Evolutionary conservation across 352 stramenopile genomes (phyloP), one percentile per base, ranked within the genome.

Genomic region (Pythium dissotocum): DNA sequence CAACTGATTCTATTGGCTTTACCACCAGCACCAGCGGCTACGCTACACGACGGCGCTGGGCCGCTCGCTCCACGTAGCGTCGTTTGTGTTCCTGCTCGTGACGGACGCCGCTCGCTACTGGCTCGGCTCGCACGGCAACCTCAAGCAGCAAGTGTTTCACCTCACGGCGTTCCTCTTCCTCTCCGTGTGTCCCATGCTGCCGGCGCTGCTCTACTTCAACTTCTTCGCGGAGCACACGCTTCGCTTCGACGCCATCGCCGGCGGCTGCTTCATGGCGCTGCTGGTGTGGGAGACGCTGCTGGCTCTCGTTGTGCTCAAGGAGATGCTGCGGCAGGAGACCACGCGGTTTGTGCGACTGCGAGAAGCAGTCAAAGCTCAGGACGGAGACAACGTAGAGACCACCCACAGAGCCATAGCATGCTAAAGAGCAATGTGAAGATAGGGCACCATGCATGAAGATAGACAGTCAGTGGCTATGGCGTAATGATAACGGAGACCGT

Each of bases 101-200:
- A 69, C 83, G 38, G 83, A 90, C 48, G 64, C 72, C 0, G 72
- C 70, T 40, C 83, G 83, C 18, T 89, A 87, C 64, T 87, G 78
- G 54, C 71, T 92, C 52, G 82, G 82, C 6, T 85, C 77, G 26
- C 67, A 73, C 44, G 83, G 83, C 26, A 90, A 89, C 44, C 67
- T 90, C 53, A 76, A 73, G 33, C 66, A 69, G 16, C 79, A 89
- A 30, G 83, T 91, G 55, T 88, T 89, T 57, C 77, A 85, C 13
- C 69, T 91, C 55, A 85, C 81, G 14, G 81, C 78, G 24, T 91
- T 90, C 54, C 73, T 90, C 61, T 88, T 92, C 61, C 63, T 92
- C 48, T 84, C 83, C 18, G 63, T 83, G 36, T 92, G 84, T 46
- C 84, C 82, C 6, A 52, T 87, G 52, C 56, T 87, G 2, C 84